These are phyloP conservation scores for Spiraea crenata DNA, from an alignment of 331 rosid genomes.

Conservation along the genomic window DNA sequence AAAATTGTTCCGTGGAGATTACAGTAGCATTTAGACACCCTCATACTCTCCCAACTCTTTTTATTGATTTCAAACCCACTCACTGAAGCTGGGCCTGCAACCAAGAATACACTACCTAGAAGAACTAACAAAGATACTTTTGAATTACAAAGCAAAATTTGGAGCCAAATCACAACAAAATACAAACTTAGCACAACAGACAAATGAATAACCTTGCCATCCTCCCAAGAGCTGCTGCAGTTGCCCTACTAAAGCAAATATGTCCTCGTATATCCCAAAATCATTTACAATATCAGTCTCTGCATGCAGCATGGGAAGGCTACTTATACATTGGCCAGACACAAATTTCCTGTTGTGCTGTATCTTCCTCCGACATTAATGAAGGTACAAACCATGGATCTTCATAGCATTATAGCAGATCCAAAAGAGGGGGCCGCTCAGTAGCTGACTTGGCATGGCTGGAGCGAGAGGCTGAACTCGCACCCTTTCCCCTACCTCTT, in stretches of 20 bases:
- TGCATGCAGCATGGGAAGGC: constrained; percentile 32
- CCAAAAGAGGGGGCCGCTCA: constrained; percentile 79
- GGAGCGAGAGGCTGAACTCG: constrained; percentile 41
- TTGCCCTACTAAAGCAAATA: constrained; percentile 25
- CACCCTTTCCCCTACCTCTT: constrained; percentile 83
- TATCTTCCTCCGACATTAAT: constrained; percentile 16
- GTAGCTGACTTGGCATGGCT: constrained; percentile 51
- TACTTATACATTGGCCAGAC: constrained; percentile 32
- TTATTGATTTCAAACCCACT: constrained; percentile 29
- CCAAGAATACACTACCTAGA: constrained; percentile 23
- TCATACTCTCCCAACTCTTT: background rate
- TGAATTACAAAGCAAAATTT: constrained; percentile 35
- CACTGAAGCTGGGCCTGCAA: constrained; percentile 7
- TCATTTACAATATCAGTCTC: constrained; percentile 37
- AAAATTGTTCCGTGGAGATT: background rate
- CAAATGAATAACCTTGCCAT: constrained; percentile 42
- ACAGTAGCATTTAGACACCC: background rate
- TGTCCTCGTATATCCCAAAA: constrained; percentile 27
- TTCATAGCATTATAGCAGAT: constrained; percentile 53
- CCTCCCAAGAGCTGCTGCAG: constrained; percentile 29
- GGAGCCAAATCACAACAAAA: constrained; percentile 38
- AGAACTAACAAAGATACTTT: constrained; percentile 5
- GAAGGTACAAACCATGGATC: constrained; percentile 22
- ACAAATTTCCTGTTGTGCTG: constrained; percentile 29
- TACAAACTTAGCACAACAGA: constrained; percentile 42